A percentile compares a stretch with the other conserved stretches of the same genome.
These are phyloP conservation scores for Margaritispora aquatica DNA, from an alignment of 495 filamentous ascomycete genomes.

Conservation along the genomic window DNA sequence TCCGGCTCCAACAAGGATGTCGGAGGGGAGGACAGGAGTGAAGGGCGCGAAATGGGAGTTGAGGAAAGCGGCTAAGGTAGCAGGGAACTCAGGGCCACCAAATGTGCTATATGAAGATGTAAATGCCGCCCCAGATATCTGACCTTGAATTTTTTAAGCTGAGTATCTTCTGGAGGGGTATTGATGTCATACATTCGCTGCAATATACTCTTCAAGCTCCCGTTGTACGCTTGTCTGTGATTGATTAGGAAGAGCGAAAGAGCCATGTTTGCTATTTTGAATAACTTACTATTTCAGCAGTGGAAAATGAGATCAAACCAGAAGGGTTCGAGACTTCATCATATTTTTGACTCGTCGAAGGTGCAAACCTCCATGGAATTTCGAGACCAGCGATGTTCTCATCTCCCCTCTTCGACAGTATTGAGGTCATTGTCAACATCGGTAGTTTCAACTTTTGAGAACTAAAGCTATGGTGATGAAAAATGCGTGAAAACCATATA, in stretches of 20 bases:
- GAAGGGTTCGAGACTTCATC: neutral
- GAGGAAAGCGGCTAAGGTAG: conserved; percentile 34
- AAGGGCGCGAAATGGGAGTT: conserved; percentile 37
- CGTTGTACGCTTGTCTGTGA: neutral
- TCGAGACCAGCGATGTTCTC: neutral
- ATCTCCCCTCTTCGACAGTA: neutral
- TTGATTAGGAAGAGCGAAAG: neutral
- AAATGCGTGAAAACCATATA: neutral
- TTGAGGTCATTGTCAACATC: neutral
- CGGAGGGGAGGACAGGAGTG: conserved; percentile 27
- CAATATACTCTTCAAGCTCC: neutral
- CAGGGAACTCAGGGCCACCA: neutral
- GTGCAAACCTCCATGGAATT: neutral
- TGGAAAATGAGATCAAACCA: neutral
- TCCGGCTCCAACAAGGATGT: conserved; percentile 43
- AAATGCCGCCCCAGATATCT: neutral
- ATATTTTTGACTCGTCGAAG: neutral
- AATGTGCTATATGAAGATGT: neutral
- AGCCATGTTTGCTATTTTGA: no score
- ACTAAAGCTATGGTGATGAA: neutral
- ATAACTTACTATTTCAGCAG: neutral
- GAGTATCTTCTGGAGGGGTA: neutral
- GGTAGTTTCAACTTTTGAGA: neutral
- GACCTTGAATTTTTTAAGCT: neutral
- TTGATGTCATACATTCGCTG: neutral